phyloP scores from a whole-genome alignment of 768 basidiomycete genomes.

The Pisolithus tinctorius region DNA sequence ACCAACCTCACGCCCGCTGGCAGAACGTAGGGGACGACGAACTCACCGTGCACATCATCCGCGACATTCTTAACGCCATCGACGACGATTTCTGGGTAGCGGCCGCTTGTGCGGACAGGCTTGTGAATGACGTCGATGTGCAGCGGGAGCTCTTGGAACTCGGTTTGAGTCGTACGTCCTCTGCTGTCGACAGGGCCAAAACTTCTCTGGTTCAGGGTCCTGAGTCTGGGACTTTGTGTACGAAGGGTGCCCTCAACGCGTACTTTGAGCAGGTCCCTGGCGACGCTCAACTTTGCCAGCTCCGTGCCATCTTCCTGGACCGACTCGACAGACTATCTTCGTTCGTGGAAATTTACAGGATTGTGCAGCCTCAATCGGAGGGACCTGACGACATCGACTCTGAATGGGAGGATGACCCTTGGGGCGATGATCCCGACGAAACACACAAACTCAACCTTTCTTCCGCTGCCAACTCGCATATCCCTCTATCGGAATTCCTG shows the following conservation, averaged over 20 bases:
- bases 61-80: slow-evolving; percentile 41
- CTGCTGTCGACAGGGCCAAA: slow-evolving; percentile 41
- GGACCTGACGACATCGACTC: slow-evolving; percentile 30
- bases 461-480: slow-evolving; percentile 28
- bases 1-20: slow-evolving; percentile 48
- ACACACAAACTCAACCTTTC: slow-evolving; percentile 17
- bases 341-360: slow-evolving; percentile 55
- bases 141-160: slow-evolving; percentile 55
- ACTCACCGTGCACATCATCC: slow-evolving; percentile 45
- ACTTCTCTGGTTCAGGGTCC: slow-evolving; percentile 25
- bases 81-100: slow-evolving; percentile 72
- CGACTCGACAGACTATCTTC: slow-evolving; percentile 67
- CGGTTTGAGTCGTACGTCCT: slow-evolving; percentile 55
- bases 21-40: slow-evolving; percentile 46
- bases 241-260: slow-evolving; percentile 28
- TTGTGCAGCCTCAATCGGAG: slow-evolving; percentile 23
- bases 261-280: slow-evolving; percentile 53
- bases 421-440: slow-evolving; percentile 47
- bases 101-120: slow-evolving; percentile 65
- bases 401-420: slow-evolving; percentile 54
- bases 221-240: slow-evolving; percentile 12
- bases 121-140: slow-evolving; percentile 48
- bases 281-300: slow-evolving; percentile 57
- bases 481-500: slow-evolving; percentile 64
- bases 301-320: slow-evolving; percentile 63